Conservation (phyloP, 2,329 filamentous ascomycete genomes). For the Aureobasidium sp. region DNA sequence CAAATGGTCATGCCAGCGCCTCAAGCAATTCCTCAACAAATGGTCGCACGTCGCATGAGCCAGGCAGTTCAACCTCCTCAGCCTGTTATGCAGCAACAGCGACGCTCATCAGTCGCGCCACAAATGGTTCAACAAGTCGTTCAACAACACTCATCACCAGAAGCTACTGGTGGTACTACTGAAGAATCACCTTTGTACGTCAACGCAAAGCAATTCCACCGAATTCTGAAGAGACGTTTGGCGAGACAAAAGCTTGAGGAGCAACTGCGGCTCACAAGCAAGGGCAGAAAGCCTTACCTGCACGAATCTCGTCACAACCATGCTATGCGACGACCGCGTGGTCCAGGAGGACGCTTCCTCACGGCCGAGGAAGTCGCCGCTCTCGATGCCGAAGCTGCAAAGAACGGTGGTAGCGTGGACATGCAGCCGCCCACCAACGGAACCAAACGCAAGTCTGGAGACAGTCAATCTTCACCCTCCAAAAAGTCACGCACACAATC, state of each 20-base stretch:
- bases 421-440: slow-evolving; percentile 25
- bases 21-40: slow-evolving; percentile 53
- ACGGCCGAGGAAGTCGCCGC: slow-evolving; percentile 92
- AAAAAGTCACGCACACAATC: slow-evolving; percentile 22
- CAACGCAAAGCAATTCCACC: slow-evolving; percentile 97
- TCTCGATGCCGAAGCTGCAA: slow-evolving; percentile 43
- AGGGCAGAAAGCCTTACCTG: slow-evolving; percentile 92
- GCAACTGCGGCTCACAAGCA: slow-evolving; percentile 81
- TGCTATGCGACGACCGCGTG: slow-evolving; percentile 89
- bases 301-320: slow-evolving; percentile 98
- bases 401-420: slow-evolving; percentile 29
- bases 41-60: slow-evolving; percentile 39
- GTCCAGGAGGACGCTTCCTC: slow-evolving; percentile 89
- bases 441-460: slow-evolving; percentile 43
- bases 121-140: slow-evolving; percentile 44
- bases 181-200: slow-evolving; percentile 96
- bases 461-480: slow-evolving; percentile 16
- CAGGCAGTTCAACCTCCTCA: slow-evolving; percentile 54
- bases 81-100: slow-evolving; percentile 62
- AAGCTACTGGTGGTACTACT: slow-evolving; percentile 58
- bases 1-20: slow-evolving; percentile 47
- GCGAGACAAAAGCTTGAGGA: slow-evolving; percentile 92
- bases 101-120: slow-evolving; percentile 44
- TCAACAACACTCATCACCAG: slow-evolving; percentile 72
- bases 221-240: slow-evolving; percentile 88